A percentile compares a stretch with the other conserved stretches of the same genome.
phyloP scores from a whole-genome alignment of 495 filamentous ascomycete genomes.

The Platismatia glauca region DNA sequence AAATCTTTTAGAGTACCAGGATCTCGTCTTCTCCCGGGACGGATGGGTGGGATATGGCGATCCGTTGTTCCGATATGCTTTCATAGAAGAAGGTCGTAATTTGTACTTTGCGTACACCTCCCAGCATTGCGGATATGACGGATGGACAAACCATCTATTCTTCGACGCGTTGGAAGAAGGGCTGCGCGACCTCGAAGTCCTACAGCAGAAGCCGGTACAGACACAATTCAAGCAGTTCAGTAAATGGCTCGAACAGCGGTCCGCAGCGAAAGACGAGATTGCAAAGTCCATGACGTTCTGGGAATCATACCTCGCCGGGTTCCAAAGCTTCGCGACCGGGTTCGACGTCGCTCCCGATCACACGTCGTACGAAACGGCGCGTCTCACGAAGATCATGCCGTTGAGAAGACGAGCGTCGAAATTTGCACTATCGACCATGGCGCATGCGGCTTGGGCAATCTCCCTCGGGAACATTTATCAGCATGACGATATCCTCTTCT shows the following conservation, averaged over 20 bases:
- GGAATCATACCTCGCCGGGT: not conserved
- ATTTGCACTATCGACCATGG: not conserved
- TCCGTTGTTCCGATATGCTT: slow-evolving; percentile 1
- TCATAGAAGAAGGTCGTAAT: not conserved
- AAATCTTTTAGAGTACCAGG: not conserved
- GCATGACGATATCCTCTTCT: not conserved
- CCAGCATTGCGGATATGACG: not conserved
- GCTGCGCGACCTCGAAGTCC: not conserved
- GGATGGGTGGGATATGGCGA: not conserved
- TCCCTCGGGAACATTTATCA: not conserved
- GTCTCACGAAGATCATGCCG: not conserved
- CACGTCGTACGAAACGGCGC: not conserved
- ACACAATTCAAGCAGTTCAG: not conserved
- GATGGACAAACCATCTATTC: not conserved
- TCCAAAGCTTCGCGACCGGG: not conserved
- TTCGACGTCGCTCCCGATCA: not conserved
- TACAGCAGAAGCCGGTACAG: not conserved
- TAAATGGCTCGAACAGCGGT: not conserved
- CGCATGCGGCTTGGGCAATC: not conserved
- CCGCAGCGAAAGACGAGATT: not conserved
- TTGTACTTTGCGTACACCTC: not conserved
- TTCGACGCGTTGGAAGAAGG: not conserved
- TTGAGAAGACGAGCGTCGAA: not conserved
- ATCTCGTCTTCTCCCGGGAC: not conserved
- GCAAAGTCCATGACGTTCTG: not conserved